Evolutionary conservation across 1,139 yeast species (phyloP).

Genomic region (Wickerhamiella pararugosa): DNA sequence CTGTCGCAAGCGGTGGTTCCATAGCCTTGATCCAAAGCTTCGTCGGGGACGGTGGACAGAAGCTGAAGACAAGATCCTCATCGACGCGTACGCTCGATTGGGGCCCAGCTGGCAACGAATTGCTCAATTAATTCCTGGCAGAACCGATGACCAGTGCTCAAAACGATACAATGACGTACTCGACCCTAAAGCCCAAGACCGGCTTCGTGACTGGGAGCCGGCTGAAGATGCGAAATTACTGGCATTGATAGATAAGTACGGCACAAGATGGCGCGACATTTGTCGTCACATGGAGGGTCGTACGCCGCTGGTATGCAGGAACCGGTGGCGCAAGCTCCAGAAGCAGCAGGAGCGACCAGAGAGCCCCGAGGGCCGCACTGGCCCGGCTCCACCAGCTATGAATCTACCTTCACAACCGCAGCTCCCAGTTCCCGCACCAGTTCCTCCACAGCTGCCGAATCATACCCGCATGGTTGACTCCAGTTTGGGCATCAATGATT

Average conservation of each 20-base stretch:
- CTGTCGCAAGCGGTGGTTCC: conserved; percentile 85
- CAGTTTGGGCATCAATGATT: too few species aligned
- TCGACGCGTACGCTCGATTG: conserved; percentile 46
- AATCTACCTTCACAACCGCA: too few species aligned
- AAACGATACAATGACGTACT: conserved; percentile 80
- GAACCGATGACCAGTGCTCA: conserved; percentile 93
- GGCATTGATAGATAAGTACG: conserved; percentile 49
- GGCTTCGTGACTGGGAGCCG: conserved; percentile 65
- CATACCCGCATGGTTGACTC: background rate
- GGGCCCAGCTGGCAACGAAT: conserved; percentile 86
- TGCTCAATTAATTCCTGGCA: conserved; percentile 56
- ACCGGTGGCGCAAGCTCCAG: conserved; percentile 79
- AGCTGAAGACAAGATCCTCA: conserved; percentile 58
- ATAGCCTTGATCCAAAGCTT: conserved; percentile 67
- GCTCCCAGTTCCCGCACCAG: conserved; percentile 1
- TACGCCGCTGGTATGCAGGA: conserved; percentile 80
- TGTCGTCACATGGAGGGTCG: conserved; percentile 59
- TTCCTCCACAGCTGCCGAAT: background rate
- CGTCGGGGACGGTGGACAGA: conserved; percentile 80
- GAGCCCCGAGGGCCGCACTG: background rate
- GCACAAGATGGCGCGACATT: conserved; percentile 87
- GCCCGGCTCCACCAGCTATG: background rate
- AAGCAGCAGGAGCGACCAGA: conserved; percentile 38
- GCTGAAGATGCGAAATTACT: conserved; percentile 64
- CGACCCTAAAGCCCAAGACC: conserved; percentile 64